These are phyloP conservation scores for Spatholobus suberectus DNA, from an alignment of 306 rosid species.

Conservation along the genomic window DNA sequence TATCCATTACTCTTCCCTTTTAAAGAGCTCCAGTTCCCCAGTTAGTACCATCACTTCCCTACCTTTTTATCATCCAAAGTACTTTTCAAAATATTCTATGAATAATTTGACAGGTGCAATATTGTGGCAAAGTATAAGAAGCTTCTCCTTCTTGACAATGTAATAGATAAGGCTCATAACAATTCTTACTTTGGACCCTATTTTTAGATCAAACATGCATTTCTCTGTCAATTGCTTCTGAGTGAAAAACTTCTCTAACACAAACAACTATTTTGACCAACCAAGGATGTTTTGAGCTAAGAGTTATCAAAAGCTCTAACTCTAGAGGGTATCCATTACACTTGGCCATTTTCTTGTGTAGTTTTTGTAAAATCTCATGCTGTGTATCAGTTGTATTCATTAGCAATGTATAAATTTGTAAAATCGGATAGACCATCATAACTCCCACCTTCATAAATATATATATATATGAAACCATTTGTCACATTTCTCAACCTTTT, in stretches of 20 bases:
- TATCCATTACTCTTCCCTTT: slow-evolving; percentile 91
- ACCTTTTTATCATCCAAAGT: slow-evolving; percentile 75
- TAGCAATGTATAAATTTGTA: slow-evolving; percentile 87
- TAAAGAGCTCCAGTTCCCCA: slow-evolving; percentile 89
- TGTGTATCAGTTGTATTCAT: slow-evolving; percentile 89
- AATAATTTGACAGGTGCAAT: slow-evolving; percentile 85
- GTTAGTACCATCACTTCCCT: slow-evolving; percentile 80
- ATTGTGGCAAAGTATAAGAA: slow-evolving; percentile 88
- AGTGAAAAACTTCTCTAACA: slow-evolving; percentile 67
- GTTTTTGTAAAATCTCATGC: slow-evolving; percentile 61
- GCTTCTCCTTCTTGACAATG: slow-evolving; percentile 74
- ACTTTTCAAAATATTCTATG: slow-evolving; percentile 73
- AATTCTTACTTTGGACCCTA: slow-evolving; percentile 82
- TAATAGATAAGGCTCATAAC: slow-evolving; percentile 83
- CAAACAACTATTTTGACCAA: slow-evolving; percentile 74
- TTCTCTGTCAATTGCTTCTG: slow-evolving; percentile 55
- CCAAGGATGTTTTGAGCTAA: slow-evolving; percentile 97
- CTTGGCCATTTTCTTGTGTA: slow-evolving; percentile 61
- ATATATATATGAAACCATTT: slow-evolving; percentile 77
- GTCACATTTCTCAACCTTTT: slow-evolving; percentile 82
- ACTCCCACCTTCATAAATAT: slow-evolving; percentile 85
- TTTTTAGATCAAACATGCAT: slow-evolving; percentile 70
- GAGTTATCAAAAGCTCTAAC: slow-evolving; percentile 91
- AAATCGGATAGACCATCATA: slow-evolving; percentile 83
- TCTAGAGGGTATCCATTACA: slow-evolving; percentile 82